A percentile compares a stretch with the other conserved stretches of the same genome.
Evolutionary conservation across 805 yeast species (phyloP).

Genomic region (Clavispora vitiphila): DNA sequence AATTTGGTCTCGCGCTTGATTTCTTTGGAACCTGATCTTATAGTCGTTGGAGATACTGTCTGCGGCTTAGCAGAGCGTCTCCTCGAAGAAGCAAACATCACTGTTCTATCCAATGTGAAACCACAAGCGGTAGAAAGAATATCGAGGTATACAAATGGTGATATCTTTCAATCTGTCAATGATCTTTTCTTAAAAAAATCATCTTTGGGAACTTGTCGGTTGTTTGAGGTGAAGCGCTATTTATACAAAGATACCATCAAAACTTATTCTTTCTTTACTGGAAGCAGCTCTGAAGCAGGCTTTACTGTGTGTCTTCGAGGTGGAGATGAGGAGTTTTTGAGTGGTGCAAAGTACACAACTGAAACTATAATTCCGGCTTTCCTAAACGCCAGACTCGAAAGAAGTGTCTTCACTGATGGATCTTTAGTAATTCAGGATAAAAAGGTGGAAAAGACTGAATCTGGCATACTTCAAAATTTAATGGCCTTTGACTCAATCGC

Average conservation of each 20-base stretch:
- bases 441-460: background rate
- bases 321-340: conserved; percentile 53
- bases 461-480: background rate
- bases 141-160: conserved; percentile 76
- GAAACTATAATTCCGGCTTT: conserved; percentile 76
- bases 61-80: conserved; percentile 76
- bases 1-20: conserved; percentile 76
- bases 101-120: conserved; percentile 78
- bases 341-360: conserved; percentile 68
- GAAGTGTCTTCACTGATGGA: conserved; percentile 10
- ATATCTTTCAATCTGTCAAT: conserved; percentile 81
- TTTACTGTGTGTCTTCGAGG: conserved; percentile 89
- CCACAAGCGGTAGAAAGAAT: conserved; percentile 76
- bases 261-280: conserved; percentile 74
- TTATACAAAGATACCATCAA: conserved; percentile 52
- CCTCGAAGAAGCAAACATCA: conserved; percentile 67
- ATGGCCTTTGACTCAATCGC: conserved; percentile 8
- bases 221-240: conserved; percentile 67
- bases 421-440: conserved; percentile 3
- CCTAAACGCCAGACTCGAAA: conserved; percentile 78
- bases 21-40: conserved; percentile 70
- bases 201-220: conserved; percentile 65
- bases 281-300: conserved; percentile 69
- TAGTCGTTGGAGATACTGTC: conserved; percentile 73
- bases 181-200: conserved; percentile 63